Evolutionary conservation across 2,329 filamentous ascomycete species (phyloP).

Genomic region (Periglandula ipomoeae): DNA sequence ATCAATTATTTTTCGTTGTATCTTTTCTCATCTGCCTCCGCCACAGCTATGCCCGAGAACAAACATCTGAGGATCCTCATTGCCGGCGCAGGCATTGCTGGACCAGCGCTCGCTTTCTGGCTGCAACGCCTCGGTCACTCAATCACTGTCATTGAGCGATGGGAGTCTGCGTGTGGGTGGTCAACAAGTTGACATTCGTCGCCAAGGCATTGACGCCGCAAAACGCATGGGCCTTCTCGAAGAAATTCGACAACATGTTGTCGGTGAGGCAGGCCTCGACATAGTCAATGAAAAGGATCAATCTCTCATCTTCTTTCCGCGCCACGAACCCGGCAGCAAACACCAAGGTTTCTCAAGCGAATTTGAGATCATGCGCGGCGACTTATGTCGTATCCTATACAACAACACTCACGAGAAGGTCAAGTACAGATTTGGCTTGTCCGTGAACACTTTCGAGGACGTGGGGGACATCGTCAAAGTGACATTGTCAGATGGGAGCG

Average conservation of each 20-base stretch:
- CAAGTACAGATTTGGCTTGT: slow-evolving; percentile 18
- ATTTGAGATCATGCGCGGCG: slow-evolving; percentile 46
- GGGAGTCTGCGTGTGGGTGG: slow-evolving; percentile 23
- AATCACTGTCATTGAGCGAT: slow-evolving; percentile 32
- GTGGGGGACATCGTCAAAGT: slow-evolving; percentile 9
- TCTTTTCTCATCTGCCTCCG: background rate
- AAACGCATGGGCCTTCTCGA: slow-evolving; percentile 30
- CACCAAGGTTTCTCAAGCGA: slow-evolving; percentile 33
- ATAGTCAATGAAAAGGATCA: slow-evolving; percentile 33
- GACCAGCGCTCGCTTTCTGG: slow-evolving; percentile 22
- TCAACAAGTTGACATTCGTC: slow-evolving; percentile 37
- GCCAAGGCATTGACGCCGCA: slow-evolving; percentile 30
- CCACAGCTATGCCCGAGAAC: background rate
- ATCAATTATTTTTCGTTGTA: too few relatives aligned
- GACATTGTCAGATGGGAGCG: slow-evolving; percentile 9
- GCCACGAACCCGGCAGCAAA: slow-evolving; percentile 3
- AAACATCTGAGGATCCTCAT: slow-evolving; percentile 15
- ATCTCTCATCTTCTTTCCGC: slow-evolving; percentile 26
- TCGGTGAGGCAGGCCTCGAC: slow-evolving; percentile 40
- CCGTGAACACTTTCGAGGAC: background rate
- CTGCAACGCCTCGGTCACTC: slow-evolving; percentile 19
- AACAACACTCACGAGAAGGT: slow-evolving; percentile 18
- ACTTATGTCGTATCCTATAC: slow-evolving; percentile 36
- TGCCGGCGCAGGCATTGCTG: slow-evolving; percentile 24
- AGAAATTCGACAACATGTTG: slow-evolving; percentile 23